These are phyloP conservation scores for Amphirosellinia nigrospora DNA, from an alignment of 495 filamentous ascomycete species.

Conservation along the genomic window DNA sequence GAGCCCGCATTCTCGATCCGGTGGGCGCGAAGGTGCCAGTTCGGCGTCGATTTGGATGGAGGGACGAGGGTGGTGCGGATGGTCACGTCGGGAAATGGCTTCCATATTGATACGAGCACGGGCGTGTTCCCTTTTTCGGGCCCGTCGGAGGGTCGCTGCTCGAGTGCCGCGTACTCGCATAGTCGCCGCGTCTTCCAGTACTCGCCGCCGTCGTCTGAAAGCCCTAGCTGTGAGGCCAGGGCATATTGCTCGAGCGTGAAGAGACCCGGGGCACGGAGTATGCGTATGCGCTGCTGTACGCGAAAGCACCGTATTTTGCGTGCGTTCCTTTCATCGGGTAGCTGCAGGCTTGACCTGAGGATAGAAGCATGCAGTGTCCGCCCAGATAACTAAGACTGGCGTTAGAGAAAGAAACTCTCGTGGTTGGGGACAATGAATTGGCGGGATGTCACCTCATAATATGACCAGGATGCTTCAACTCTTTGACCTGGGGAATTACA, in stretches of 20 bases:
- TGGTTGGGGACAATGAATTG: neutral
- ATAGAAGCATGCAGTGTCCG: constrained; percentile 74
- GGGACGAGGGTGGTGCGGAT: constrained; percentile 70
- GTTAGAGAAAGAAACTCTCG: neutral
- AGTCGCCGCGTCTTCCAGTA: constrained; percentile 76
- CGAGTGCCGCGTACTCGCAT: constrained; percentile 62
- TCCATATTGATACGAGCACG: constrained; percentile 70
- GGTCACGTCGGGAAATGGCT: constrained; percentile 68
- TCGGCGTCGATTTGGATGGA: constrained; percentile 55
- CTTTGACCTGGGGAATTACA: constrained; percentile 58
- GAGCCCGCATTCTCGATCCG: constrained; percentile 55
- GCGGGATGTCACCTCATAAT: constrained; percentile 58
- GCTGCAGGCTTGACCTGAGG: constrained; percentile 76
- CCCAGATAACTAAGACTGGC: constrained; percentile 52
- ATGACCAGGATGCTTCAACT: constrained; percentile 70
- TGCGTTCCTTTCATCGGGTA: constrained; percentile 81
- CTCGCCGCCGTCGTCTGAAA: constrained; percentile 80
- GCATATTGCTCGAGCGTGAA: constrained; percentile 78
- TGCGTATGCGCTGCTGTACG: constrained; percentile 74
- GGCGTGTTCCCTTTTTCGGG: constrained; percentile 36
- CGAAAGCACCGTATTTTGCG: constrained; percentile 81
- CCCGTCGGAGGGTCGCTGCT: constrained; percentile 46
- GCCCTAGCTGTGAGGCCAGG: constrained; percentile 73
- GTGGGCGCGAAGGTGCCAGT: constrained; percentile 75
- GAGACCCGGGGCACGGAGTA: constrained; percentile 80